A percentile compares a stretch with the other conserved stretches of the same genome.
These are phyloP conservation scores for Fraxinus angustifolia DNA, from an alignment of 305 asterid genomes.

Conservation along the genomic window DNA sequence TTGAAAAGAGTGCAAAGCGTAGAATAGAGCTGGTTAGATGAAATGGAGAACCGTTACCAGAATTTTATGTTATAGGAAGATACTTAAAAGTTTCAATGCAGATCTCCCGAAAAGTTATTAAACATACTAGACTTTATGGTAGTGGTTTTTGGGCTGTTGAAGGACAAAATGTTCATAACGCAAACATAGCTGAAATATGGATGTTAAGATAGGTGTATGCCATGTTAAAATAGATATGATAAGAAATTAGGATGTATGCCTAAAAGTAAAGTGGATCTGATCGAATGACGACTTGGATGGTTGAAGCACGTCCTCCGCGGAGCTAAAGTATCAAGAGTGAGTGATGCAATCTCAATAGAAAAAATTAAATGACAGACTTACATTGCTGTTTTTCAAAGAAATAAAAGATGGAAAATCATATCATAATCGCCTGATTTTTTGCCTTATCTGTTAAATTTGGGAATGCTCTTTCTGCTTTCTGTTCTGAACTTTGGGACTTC, in stretches of 20 bases:
- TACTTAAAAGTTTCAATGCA: not conserved
- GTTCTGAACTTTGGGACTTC: not conserved
- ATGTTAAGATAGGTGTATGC: not conserved
- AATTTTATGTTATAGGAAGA: not conserved
- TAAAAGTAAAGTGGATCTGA: not conserved
- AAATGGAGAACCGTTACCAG: not conserved
- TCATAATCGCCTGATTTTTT: not conserved
- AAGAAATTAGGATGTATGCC: not conserved
- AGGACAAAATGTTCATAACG: not conserved
- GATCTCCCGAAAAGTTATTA: not conserved
- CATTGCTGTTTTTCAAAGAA: not conserved
- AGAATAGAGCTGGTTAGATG: not conserved
- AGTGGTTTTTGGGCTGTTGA: not conserved
- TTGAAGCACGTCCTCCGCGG: not conserved
- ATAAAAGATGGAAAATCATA: not conserved
- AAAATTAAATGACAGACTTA: not conserved
- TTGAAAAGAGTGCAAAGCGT: not conserved
- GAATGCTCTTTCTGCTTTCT: not conserved
- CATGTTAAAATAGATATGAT: not conserved
- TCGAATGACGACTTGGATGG: not conserved
- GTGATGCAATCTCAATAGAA: not conserved
- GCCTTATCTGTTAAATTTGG: not conserved
- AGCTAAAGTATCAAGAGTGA: not conserved
- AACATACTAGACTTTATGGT: not conserved
- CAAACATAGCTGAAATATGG: not conserved